Base-by-base conservation (phyloP, 306 rosid species). In the Glycyrrhiza uralensis region DNA sequence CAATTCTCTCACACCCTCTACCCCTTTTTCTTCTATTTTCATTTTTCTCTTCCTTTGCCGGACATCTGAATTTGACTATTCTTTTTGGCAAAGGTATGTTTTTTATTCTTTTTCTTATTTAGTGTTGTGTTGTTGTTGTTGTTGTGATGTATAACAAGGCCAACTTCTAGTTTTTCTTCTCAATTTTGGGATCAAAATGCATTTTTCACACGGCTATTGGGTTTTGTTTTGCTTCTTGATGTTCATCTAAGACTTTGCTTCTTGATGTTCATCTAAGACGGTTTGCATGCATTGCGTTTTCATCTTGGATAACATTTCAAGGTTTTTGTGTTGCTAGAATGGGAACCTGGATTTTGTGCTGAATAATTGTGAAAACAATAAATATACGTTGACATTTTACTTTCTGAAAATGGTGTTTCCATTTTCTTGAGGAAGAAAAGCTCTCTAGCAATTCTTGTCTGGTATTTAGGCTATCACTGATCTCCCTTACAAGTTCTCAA, bases 71-170 rank as follows among this genome's bases (percentile, higher is more conserved):
- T 60, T 52, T 69, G 7, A 5, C 23, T 32, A 7, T 52, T 45
- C 44, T n/a, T n/a, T n/a, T n/a, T n/a, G n/a, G n/a, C 28, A 15
- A 20, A 74, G 83, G 86, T 78, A 66, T 38, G 28, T 1, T 61
- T 45, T 66, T n/a, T 15, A 12, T 33, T 28, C 30, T 38, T 11
- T 45, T 51, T 36, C 28, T 56, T 17, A 15, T 52, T 51, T n/a
- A 5, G 24, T 80, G n/a, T 4, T 15, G 57, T 46, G 20, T 20
- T 1, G 0, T 50, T 42, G 9, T 38, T 68, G 28, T 69, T 80
- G 17, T 20, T 39, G 13, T 41, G 5, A 36, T 35, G 42, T 10
- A 10, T 54, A 11, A 18, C 8, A 51, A 23, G 17, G 13, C 15
- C 28, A 41, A 3, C 11, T 47, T 32, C n/a, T 4, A 3, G 9